phyloP scores from a whole-genome alignment of 2,329 filamentous ascomycete genomes.

The Helotiales sp. region DNA sequence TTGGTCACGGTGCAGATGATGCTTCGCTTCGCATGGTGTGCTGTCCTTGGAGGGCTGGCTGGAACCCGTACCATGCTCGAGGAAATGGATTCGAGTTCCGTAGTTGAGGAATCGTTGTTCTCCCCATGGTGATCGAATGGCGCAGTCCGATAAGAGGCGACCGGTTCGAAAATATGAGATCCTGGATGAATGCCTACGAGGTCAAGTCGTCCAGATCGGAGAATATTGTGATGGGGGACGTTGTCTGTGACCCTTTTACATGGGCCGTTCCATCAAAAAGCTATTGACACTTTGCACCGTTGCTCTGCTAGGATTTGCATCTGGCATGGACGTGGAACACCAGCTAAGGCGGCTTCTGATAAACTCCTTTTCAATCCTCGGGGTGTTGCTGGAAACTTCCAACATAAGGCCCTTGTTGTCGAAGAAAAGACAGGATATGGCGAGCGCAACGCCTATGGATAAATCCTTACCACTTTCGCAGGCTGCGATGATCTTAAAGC shows the following conservation, averaged over 20 bases:
- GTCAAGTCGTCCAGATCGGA: not conserved
- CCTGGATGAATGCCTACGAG: too few species aligned
- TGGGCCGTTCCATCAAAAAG: conserved; percentile 70
- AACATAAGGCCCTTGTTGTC: conserved; percentile 61
- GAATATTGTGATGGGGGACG: not conserved
- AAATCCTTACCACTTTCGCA: conserved; percentile 83
- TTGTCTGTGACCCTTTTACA: not conserved
- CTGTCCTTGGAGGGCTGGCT: too few species aligned
- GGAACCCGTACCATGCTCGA: too few species aligned
- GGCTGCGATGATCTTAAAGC: conserved; percentile 57
- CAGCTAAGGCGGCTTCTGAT: conserved; percentile 81
- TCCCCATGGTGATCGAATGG: too few species aligned
- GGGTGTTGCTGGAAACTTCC: conserved; percentile 14
- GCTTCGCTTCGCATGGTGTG: too few species aligned
- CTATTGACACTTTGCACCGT: conserved; percentile 93
- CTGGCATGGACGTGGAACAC: conserved; percentile 79
- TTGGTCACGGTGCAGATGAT: too few species aligned
- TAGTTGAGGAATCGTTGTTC: too few species aligned
- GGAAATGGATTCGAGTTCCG: too few species aligned
- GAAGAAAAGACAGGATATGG: conserved; percentile 75
- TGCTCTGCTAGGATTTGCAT: conserved; percentile 80
- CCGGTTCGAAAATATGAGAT: not conserved
- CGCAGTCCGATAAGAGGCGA: too few species aligned
- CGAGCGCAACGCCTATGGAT: conserved; percentile 77
- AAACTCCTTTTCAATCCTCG: conserved; percentile 69